Conservation (phyloP, 1,284 basidiomycete genomes). For the Rhodotorula glutinis region DNA sequence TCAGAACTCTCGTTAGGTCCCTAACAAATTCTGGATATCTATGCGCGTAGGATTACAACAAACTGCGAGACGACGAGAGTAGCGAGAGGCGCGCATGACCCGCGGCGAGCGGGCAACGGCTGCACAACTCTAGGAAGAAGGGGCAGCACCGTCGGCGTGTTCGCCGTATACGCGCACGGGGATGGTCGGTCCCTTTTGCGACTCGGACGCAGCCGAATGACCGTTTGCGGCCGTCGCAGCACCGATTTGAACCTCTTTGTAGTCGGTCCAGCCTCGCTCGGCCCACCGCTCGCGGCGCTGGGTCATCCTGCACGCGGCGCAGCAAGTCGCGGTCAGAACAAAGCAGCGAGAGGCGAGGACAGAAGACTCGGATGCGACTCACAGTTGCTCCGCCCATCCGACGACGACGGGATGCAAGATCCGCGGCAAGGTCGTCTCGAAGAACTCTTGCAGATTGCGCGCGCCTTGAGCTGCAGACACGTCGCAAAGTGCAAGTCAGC, state of each 20-base stretch:
- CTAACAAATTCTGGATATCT: too few relatives aligned
- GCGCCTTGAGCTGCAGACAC: slow-evolving; percentile 23
- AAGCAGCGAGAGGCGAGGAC: fast-evolving
- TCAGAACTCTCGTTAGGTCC: too few relatives aligned
- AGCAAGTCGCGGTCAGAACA: too few relatives aligned
- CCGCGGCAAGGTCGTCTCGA: slow-evolving; percentile 38
- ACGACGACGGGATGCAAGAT: slow-evolving; percentile 36
- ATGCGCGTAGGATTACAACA: slow-evolving; percentile 13
- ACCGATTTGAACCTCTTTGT: slow-evolving; percentile 20
- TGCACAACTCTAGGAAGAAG: not conserved
- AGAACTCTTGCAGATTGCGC: slow-evolving; percentile 34
- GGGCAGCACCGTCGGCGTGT: slow-evolving; percentile 3
- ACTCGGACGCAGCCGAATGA: not conserved
- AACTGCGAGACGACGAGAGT: not conserved
- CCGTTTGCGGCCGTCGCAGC: not conserved
- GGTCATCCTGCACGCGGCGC: slow-evolving; percentile 25
- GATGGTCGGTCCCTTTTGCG: slow-evolving; percentile 1
- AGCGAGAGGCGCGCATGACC: not conserved
- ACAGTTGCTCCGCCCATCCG: slow-evolving; percentile 35
- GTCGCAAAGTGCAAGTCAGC: too few relatives aligned
- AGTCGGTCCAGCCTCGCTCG: slow-evolving; percentile 30
- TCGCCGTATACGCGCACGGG: slow-evolving; percentile 18
- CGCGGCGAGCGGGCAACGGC: too few relatives aligned
- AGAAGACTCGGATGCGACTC: not conserved
- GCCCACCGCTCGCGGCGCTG: slow-evolving; percentile 27